These are phyloP conservation scores for Boletus huronensis DNA, from an alignment of 768 basidiomycete genomes.

Conservation along the genomic window DNA sequence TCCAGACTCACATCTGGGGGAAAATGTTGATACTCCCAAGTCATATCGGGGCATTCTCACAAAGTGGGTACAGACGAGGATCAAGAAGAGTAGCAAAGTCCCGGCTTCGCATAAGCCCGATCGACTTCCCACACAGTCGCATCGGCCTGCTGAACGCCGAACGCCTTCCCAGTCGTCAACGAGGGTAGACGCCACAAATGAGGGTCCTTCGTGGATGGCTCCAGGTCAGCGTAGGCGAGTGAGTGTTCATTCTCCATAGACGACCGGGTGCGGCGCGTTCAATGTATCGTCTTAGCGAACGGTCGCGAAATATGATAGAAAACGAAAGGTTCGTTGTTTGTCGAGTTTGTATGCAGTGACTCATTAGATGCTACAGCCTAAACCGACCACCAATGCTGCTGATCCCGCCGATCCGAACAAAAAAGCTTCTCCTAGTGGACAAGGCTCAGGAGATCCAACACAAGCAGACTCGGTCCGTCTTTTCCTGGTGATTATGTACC, in stretches of 20 bases:
- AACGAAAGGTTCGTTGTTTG: neutral
- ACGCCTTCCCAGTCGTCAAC: neutral
- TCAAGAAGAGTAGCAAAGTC: too few relatives aligned
- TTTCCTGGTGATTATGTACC: neutral
- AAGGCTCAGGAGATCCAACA: too few relatives aligned
- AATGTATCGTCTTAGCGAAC: neutral
- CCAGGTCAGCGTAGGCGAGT: neutral
- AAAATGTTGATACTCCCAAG: too few relatives aligned
- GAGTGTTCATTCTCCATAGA: neutral
- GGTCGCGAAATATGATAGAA: neutral
- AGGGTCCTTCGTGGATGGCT: neutral
- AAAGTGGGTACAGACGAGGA: too few relatives aligned
- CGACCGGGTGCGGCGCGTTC: neutral
- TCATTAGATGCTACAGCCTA: neutral
- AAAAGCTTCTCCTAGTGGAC: too few relatives aligned
- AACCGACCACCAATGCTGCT: neutral
- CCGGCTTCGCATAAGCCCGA: too few relatives aligned
- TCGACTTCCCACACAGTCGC: too few relatives aligned
- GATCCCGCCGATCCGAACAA: too few relatives aligned
- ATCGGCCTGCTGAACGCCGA: neutral
- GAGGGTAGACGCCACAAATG: neutral
- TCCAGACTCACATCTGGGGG: too few relatives aligned
- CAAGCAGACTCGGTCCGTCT: neutral
- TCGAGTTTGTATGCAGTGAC: neutral
- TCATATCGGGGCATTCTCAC: too few relatives aligned